phyloP scores from a whole-genome alignment of 805 yeast species.

The Wickerhamomyces bovis region DNA sequence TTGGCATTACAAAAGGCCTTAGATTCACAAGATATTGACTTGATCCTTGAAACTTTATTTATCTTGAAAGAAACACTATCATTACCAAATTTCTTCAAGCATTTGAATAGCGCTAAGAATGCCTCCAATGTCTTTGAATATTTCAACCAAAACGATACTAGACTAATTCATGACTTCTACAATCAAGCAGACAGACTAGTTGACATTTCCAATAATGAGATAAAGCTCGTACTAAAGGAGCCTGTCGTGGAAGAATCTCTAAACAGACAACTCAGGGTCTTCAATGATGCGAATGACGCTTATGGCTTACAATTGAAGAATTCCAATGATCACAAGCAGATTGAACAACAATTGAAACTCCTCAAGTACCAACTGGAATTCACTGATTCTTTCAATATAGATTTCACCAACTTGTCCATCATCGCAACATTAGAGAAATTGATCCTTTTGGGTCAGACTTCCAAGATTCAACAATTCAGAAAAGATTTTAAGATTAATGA shows the following conservation, averaged over 20 bases:
- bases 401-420: conserved; percentile 27
- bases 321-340: conserved; percentile 31
- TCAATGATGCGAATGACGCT: conserved; percentile 23
- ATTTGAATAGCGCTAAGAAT: conserved; percentile 43
- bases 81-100: conserved; percentile 60
- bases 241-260: conserved; percentile 10
- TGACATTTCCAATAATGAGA: conserved; percentile 39
- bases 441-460: conserved; percentile 40
- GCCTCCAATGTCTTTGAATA: conserved; percentile 31
- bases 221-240: conserved; percentile 18
- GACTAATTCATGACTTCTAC: conserved; percentile 45
- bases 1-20: conserved; percentile 64
- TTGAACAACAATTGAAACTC: conserved; percentile 41
- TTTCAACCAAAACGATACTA: conserved; percentile 29
- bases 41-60: conserved; percentile 51
- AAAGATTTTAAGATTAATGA: conserved; percentile 46
- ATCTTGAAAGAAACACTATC: conserved; percentile 48
- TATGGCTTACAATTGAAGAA: conserved; percentile 29
- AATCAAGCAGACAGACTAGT: conserved; percentile 57
- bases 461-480: conserved; percentile 32
- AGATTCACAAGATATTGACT: conserved; percentile 33
- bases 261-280: conserved; percentile 20
- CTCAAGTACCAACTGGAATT: conserved; percentile 39
- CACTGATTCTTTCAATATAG: conserved; percentile 21
- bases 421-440: conserved; percentile 42